Evolutionary conservation across 169 alveolate genomes (phyloP), one percentile per base, ranked within the genome.

Genomic region (Plasmodium gallinaceum): DNA sequence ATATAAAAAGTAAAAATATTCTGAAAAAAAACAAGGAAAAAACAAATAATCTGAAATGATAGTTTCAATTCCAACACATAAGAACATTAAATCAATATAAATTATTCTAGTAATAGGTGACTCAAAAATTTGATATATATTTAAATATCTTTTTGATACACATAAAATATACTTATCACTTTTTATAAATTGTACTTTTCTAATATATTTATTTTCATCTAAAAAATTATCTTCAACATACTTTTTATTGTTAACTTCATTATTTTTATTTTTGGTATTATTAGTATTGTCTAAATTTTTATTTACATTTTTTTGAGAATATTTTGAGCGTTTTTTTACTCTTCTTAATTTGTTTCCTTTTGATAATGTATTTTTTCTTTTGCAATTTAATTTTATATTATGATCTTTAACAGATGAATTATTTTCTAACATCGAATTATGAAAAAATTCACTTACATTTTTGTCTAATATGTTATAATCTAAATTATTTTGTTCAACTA

Each of bases 1-100:
- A 68, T 61, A 46, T 37, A 80, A 22, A 52, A 58, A 58, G 57
- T 80, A 80, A 80, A 80, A 80, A 68, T 80, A 80, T 20, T 80
- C 85, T 12, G 90, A 80, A 80, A 80, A 80, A n/a, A 80, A 80
- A 60, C 90, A 80, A 10, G 90, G 90, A 14, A 80, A 80, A 80
- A 68, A 80, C 8, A 80, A 61, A 57, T 80, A 32, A 16, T 68
- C 10, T 0, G 90, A 80, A 39, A 80, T 80, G 37, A 80, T 60
- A 20, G 90, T 80, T 60, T 80, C 90, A 60, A 80, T 66, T 42
- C 90, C 90, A 52, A 66, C 51, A 72, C 90, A 80, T 20, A 80
- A 20, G 57, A 52, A 80, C 42, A 80, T 66, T 46, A 80, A 68
- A 80, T 80, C 90, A 18, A 80, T 66, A 37, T 57, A 68, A 45